phyloP scores from a whole-genome alignment of 176 grass and related monocot species.

The Avena eriantha region DNA sequence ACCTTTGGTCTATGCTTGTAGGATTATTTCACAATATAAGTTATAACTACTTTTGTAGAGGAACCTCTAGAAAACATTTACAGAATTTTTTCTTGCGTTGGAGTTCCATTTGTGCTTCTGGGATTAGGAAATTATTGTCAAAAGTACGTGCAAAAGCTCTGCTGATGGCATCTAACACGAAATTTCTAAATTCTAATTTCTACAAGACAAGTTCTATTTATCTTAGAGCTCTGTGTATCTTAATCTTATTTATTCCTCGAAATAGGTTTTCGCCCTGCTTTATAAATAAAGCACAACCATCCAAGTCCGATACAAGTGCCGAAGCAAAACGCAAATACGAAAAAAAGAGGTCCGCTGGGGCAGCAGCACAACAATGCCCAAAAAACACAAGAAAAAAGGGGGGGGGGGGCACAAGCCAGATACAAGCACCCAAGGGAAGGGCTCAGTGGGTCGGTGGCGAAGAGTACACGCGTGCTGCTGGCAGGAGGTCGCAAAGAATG shows the following conservation, averaged over 20 bases:
- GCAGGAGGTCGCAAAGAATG: no score
- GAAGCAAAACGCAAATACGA: no score
- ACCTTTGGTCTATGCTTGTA: neutral
- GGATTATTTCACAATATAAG: neutral
- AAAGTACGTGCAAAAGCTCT: neutral
- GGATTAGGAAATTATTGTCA: constrained; percentile 11
- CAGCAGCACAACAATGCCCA: no score
- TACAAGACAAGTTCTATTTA: neutral
- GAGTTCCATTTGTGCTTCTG: constrained; percentile 35
- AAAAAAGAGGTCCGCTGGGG: no score
- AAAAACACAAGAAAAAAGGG: no score
- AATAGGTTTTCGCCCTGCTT: no score
- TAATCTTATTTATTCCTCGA: neutral
- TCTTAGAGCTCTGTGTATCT: neutral
- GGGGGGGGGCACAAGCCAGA: no score
- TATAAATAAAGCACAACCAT: no score
- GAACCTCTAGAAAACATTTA: constrained; percentile 7
- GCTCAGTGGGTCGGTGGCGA: no score
- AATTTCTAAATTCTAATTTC: neutral
- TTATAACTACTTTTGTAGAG: neutral
- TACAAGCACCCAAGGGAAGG: no score
- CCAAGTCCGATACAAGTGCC: no score
- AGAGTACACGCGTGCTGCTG: no score
- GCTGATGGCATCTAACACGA: constrained; percentile 5
- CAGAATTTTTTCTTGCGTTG: neutral